Base-by-base conservation (phyloP, 23 red algal species). In the Gracilariopsis chorda region DNA sequence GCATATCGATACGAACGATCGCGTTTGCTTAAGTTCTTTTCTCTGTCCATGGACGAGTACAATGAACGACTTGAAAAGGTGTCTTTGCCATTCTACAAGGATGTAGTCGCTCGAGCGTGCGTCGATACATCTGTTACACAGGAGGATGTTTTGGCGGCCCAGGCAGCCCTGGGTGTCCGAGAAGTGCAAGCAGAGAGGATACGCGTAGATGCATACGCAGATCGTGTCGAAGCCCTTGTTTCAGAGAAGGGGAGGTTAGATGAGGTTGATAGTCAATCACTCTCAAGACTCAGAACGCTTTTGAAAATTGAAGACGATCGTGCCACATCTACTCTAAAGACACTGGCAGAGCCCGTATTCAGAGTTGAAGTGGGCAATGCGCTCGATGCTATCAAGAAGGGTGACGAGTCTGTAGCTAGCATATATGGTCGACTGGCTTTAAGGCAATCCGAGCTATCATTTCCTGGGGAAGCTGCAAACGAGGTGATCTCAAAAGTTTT, bases 1-100 rank as follows among this genome's bases (percentile, higher is more conserved):
- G 97, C 93, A 8, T 94, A 90, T 55, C 67, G 71, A 29, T 99
- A 99, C 78, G 97, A 99, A 58, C 80, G 74, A 72, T 86, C 84
- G 25, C 60, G 96, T 23, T 40, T 98, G 8, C 40, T 72, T 51
- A 98, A 98, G 40, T 90, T 93, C 24, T 98, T 98, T 60, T 55
- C 60, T 37, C 58, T 98, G 2, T 73, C 78, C 10, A 71, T 81
- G 76, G 71, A 86, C 52, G 93, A 95, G 10, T 82, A 94, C 49
- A 69, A 95, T 33, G 88, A 88, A 34, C 70, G 96, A 49, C 80
- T 98, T n/a, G 72, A 73, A 35, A 64, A 83, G 7, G 94, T 98
- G 35, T 60, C 93, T 2, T 40, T 94, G n/a, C 96, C 96, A 10
- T 92, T 98, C 35, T 98, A 95, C 43, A 61, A 82, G 3, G 87